phyloP scores from a whole-genome alignment of 1,284 basidiomycete genomes.

The Malassezia furfur region DNA sequence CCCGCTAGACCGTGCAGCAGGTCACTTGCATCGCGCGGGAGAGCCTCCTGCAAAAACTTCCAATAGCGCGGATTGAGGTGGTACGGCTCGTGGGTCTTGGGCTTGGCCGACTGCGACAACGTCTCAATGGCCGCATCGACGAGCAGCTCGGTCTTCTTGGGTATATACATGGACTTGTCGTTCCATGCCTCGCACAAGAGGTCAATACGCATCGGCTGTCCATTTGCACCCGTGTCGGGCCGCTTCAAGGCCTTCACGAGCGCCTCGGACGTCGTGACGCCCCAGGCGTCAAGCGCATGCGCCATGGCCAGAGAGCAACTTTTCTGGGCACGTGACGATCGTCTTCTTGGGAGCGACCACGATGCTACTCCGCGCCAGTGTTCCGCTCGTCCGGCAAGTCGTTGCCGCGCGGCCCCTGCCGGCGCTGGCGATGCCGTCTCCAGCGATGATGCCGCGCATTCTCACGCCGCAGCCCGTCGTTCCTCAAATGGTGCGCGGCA shows the following conservation, averaged over 20 bases:
- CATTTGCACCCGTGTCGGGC: neutral
- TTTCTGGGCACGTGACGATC: neutral
- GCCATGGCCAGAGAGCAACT: slow-evolving; percentile 4
- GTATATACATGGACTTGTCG: slow-evolving; percentile 20
- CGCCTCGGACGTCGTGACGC: slow-evolving; percentile 33
- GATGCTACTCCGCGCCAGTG: slow-evolving; percentile 21
- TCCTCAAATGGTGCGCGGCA: slow-evolving; percentile 56
- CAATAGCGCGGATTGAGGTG: slow-evolving; percentile 19
- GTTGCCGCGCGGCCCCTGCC: slow-evolving; percentile 14
- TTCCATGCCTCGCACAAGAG: slow-evolving; percentile 22
- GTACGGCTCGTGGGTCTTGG: slow-evolving; percentile 2
- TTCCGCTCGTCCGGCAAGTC: slow-evolving; percentile 16
- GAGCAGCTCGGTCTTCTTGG: slow-evolving; percentile 29
- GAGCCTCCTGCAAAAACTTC: slow-evolving; percentile 1
- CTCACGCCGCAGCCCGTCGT: slow-evolving; percentile 16
- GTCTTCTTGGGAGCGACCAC: neutral
- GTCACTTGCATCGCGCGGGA: neutral
- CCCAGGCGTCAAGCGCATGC: slow-evolving; percentile 18
- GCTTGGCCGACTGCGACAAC: slow-evolving; percentile 21
- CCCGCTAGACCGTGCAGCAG: slow-evolving; percentile 3
- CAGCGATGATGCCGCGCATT: slow-evolving; percentile 2
- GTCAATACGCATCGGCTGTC: slow-evolving; percentile 5
- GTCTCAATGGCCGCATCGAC: slow-evolving; percentile 27
- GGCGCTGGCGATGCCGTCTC: slow-evolving; percentile 14
- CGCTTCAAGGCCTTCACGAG: slow-evolving; percentile 32